A percentile compares a stretch with the other conserved stretches of the same genome.
Conservation (phyloP, 169 alveolate species). For the Plasmodium blacklocki region DNA sequence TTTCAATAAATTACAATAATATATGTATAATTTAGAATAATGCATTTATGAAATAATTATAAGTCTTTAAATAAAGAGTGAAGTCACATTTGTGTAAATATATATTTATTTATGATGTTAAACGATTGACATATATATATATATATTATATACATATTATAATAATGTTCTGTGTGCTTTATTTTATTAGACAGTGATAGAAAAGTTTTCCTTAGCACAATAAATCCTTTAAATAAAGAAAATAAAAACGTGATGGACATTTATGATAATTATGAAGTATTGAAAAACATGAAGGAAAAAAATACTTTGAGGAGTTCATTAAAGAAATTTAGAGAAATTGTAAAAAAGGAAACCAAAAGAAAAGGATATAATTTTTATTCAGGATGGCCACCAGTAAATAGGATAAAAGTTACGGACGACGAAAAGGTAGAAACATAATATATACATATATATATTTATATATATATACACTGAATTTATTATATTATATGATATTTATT, state of each 20-base stretch:
- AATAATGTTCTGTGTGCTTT: background rate
- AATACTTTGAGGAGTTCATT: constrained; percentile 38
- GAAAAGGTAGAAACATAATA: constrained; percentile 45
- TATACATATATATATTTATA: background rate
- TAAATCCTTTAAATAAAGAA: constrained; percentile 2
- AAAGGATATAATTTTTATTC: constrained; percentile 68
- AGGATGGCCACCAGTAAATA: constrained; percentile 76
- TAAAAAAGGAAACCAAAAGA: constrained; percentile 57
- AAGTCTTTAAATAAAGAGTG: background rate
- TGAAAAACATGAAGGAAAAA: constrained; percentile 46
- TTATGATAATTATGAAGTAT: constrained; percentile 52
- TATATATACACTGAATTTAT: too few relatives aligned
- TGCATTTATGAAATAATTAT: too few relatives aligned
- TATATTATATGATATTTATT: too few relatives aligned
- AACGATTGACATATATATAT: background rate
- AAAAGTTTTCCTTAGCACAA: constrained; percentile 21
- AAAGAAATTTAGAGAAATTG: constrained; percentile 74
- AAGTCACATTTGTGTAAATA: background rate
- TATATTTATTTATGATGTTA: background rate
- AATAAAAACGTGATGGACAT: constrained; percentile 1
- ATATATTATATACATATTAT: constrained; percentile 8
- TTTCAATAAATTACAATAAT: constrained; percentile 7
- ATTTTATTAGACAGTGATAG: constrained; percentile 2
- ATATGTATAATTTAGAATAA: background rate
- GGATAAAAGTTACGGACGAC: constrained; percentile 68